Evolutionary conservation across 2,329 filamentous ascomycete species (phyloP).

Genomic region (Pyrenochaeta sp.): DNA sequence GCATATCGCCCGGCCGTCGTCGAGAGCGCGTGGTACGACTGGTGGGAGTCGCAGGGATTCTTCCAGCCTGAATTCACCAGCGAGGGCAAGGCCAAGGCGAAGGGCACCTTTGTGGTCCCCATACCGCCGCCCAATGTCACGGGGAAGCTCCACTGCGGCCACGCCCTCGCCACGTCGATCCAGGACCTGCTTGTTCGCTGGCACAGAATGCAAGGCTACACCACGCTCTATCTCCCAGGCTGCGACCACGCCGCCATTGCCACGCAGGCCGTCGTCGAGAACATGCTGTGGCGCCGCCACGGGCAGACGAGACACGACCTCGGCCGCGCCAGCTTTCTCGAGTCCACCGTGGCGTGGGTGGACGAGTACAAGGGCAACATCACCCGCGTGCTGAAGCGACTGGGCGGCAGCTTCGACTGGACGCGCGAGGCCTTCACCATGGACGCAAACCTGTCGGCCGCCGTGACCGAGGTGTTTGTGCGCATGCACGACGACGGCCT

Average conservation of each 20-base stretch:
- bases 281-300: constrained; percentile 89
- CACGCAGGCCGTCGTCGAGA: constrained; percentile 96
- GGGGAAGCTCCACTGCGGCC: constrained; percentile 87
- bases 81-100: constrained; percentile 80
- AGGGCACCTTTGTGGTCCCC: constrained; percentile 88
- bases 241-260: constrained; percentile 97
- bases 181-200: constrained; percentile 90
- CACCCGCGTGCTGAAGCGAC: constrained; percentile 80
- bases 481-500: constrained; percentile 89
- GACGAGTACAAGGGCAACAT: constrained; percentile 84
- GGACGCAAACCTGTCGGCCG: constrained; percentile 83
- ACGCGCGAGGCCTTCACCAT: constrained; percentile 90
- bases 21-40: constrained; percentile 89
- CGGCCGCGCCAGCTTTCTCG: constrained; percentile 80
- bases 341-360: constrained; percentile 94
- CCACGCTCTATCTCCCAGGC: constrained; percentile 86
- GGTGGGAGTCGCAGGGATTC: constrained; percentile 97
- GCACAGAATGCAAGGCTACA: constrained; percentile 90
- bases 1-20: constrained; percentile 92
- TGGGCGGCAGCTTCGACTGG: constrained; percentile 96
- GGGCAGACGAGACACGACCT: constrained; percentile 91
- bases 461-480: constrained; percentile 88
- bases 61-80: constrained; percentile 84
- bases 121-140: constrained; percentile 97
- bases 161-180: constrained; percentile 84